Evolutionary conservation across 441 rosid genomes (phyloP).

Genomic region (Francoa sonchifolia): DNA sequence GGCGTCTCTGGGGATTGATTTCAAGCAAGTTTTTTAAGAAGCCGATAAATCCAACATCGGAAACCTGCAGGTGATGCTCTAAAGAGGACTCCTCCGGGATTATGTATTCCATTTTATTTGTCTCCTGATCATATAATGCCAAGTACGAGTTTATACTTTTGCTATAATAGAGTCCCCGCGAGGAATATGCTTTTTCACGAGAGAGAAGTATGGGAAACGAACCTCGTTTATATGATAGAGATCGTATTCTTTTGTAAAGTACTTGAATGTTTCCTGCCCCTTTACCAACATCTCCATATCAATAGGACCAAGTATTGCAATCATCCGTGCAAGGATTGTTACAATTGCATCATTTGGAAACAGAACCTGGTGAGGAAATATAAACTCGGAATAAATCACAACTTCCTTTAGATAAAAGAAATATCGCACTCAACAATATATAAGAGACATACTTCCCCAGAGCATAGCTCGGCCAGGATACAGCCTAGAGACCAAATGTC

Average conservation of each 20-base stretch:
- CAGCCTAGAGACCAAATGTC: slow-evolving; percentile 98
- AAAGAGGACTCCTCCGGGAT: slow-evolving; percentile 53
- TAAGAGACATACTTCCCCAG: slow-evolving; percentile 61
- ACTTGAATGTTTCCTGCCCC: slow-evolving; percentile 68
- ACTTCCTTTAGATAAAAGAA: neutral
- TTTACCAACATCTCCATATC: slow-evolving; percentile 61
- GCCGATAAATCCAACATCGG: slow-evolving; percentile 42
- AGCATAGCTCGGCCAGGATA: slow-evolving; percentile 80
- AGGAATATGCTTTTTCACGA: neutral
- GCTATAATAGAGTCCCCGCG: neutral
- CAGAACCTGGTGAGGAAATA: slow-evolving; percentile 41
- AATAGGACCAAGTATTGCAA: slow-evolving; percentile 62
- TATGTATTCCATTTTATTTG: slow-evolving; percentile 58
- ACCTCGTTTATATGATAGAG: slow-evolving; percentile 69
- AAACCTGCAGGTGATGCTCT: slow-evolving; percentile 49
- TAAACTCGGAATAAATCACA: neutral
- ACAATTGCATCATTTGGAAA: slow-evolving; percentile 71
- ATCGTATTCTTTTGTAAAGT: slow-evolving; percentile 75
- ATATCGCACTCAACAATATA: neutral
- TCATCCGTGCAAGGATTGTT: slow-evolving; percentile 65
- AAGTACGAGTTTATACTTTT: no score
- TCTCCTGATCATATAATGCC: slow-evolving; percentile 35
- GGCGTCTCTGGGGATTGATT: slow-evolving; percentile 67
- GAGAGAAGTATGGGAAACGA: slow-evolving; percentile 4
- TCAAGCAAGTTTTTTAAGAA: slow-evolving; percentile 57